These are phyloP conservation scores for Chlorella ohadii DNA, from an alignment of 139 green algal species.

Conservation along the genomic window DNA sequence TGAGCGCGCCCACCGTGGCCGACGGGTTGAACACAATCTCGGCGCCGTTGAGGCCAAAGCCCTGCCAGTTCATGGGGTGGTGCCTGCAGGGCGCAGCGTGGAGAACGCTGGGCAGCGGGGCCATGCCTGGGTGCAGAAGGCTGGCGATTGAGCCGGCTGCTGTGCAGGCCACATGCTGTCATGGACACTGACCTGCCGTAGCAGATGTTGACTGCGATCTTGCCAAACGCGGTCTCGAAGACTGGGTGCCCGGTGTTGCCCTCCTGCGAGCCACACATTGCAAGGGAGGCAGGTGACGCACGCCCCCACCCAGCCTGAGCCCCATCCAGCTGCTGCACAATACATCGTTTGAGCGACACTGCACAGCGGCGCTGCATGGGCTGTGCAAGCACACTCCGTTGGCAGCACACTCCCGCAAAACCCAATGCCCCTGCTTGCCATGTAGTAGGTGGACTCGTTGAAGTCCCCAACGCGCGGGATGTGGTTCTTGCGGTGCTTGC, in stretches of 20 bases:
- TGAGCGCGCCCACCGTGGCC: conserved; percentile 92
- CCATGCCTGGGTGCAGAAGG: no score
- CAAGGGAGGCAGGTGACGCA: background rate
- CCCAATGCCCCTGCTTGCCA: conserved; percentile 50
- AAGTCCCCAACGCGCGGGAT: conserved; percentile 98
- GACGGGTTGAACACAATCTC: conserved; percentile 98
- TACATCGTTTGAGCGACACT: no score
- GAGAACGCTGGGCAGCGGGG: no score
- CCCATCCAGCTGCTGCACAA: no score
- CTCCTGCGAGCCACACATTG: conserved; percentile 61
- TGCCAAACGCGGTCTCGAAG: conserved; percentile 93
- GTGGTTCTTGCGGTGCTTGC: conserved; percentile 97
- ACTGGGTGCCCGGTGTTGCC: conserved; percentile 74
- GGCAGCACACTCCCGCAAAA: background rate
- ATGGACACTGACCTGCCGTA: conserved; percentile 80
- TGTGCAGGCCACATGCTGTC: no score
- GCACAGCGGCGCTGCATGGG: no score
- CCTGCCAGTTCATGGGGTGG: conserved; percentile 97
- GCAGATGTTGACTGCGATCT: conserved; percentile 98
- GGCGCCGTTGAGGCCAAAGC: conserved; percentile 96
- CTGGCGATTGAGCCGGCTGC: no score
- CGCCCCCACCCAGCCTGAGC: no score
- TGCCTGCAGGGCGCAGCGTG: no score
- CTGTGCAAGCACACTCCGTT: no score
- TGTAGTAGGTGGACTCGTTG: conserved; percentile 98